Conservation (phyloP, 495 filamentous ascomycete species). For the Aspergillus nanangensis region DNA sequence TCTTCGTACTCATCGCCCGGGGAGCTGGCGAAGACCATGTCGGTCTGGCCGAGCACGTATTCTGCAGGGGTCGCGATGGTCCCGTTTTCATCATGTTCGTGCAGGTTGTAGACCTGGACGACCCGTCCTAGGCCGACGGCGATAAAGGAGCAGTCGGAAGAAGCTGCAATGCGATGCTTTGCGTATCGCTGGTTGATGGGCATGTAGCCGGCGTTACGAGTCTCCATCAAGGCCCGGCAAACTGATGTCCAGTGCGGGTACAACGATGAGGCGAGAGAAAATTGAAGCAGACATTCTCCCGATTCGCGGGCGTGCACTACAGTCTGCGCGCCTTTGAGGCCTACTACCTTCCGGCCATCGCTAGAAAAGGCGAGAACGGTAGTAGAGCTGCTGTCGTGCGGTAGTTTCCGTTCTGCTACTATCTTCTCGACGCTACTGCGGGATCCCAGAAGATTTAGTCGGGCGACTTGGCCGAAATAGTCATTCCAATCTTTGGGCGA, state of each 20-base stretch:
- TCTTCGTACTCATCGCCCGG: conserved; percentile 9
- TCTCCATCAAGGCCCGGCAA: conserved; percentile 9
- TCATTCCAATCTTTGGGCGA: conserved; percentile 12
- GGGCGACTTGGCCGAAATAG: conserved; percentile 11
- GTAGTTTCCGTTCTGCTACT: conserved; percentile 3
- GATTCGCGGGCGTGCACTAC: conserved; percentile 3
- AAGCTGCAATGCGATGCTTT: conserved; percentile 14
- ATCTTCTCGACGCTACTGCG: conserved; percentile 6
- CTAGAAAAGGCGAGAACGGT: conserved; percentile 2
- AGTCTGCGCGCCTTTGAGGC: conserved; percentile 11
- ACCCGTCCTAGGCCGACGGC: conserved; percentile 13
- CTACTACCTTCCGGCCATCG: conserved; percentile 9
- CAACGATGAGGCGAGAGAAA: conserved; percentile 8
- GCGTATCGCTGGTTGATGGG: conserved; percentile 12
- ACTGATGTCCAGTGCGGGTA: conserved; percentile 16
- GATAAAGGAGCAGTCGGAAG: conserved; percentile 8
- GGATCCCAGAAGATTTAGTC: conserved; percentile 10
- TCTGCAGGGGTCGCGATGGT: conserved; percentile 9
- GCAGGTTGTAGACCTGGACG: conserved; percentile 16
- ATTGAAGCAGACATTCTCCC: not conserved
- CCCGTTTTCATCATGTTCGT: not conserved
- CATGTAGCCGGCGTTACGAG: conserved; percentile 1
- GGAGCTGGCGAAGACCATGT: not conserved
- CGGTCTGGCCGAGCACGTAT: conserved; percentile 6
- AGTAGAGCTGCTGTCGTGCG: conserved; percentile 6